These are phyloP conservation scores for Ganoderma lucidum DNA, from an alignment of 1,284 basidiomycete genomes.

Conservation along the genomic window DNA sequence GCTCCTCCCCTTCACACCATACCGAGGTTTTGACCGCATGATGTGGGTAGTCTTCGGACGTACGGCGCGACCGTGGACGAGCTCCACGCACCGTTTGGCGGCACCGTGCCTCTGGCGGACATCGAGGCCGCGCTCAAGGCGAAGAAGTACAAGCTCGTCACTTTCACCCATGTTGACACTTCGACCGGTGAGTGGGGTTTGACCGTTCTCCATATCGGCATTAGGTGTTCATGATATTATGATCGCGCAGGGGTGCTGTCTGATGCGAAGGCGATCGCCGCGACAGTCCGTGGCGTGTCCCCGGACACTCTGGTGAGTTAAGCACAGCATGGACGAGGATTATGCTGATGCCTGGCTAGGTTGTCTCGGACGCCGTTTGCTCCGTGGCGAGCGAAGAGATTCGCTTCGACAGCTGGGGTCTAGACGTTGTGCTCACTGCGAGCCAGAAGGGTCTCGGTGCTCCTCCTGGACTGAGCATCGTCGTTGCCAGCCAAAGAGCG, in stretches of 20 bases:
- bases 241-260: slow-evolving; percentile 76
- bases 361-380: slow-evolving; percentile 94
- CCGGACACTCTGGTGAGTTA: slow-evolving; percentile 82
- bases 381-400: slow-evolving; percentile 97
- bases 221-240: slow-evolving; percentile 16
- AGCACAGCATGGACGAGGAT: not conserved
- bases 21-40: not conserved
- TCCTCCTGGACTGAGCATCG: slow-evolving; percentile 93
- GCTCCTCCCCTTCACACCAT: slow-evolving; percentile 1
- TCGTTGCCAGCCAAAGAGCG: slow-evolving; percentile 85
- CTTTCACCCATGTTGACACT: slow-evolving; percentile 96
- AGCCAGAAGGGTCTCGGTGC: slow-evolving; percentile 96
- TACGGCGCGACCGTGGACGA: slow-evolving; percentile 95
- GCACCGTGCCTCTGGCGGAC: slow-evolving; percentile 68
- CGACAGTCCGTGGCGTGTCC: slow-evolving; percentile 79
- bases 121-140: slow-evolving; percentile 79
- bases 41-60: slow-evolving; percentile 68
- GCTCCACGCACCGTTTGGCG: slow-evolving; percentile 85
- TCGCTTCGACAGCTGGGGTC: slow-evolving; percentile 91
- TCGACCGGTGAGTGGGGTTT: slow-evolving; percentile 68
- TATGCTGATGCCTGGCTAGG: slow-evolving; percentile 43
- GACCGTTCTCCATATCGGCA: too few relatives aligned
- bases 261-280: slow-evolving; percentile 82
- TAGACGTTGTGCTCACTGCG: slow-evolving; percentile 91
- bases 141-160: slow-evolving; percentile 91